Base-by-base conservation (phyloP, 768 basidiomycete species). In the Termitomyces sp. region DNA sequence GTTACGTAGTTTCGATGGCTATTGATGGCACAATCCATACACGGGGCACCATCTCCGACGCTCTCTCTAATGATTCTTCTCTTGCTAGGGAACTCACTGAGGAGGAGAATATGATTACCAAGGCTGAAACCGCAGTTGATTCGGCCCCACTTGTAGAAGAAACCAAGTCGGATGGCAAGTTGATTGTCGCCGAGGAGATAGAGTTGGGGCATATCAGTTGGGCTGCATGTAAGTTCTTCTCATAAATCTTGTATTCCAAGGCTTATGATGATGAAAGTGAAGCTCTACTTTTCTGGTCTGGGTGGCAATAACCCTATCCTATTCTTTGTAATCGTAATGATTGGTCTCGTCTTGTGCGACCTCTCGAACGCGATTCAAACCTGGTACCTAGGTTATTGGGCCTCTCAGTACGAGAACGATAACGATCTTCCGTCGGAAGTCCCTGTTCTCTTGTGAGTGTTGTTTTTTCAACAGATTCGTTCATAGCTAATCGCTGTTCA, bases 161-260 rank as follows among this genome's bases (percentile, higher is more conserved):
- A 36, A 64, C 64, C 14, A 72, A 73, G 49, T 66, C 68, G n/a
- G 78, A 79, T 50, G 86, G 86, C 2, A 86, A 87, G 67, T 76
- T 89, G n/a, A 80, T 88, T 50, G 71, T 86, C 7, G 81, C 80
- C 0, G 88, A 90, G 68, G 88, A 90, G 67, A 78, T 88, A 49
- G 80, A 76, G 6, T 77, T 80, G 56, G 87, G 87, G 0, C 83
- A 83, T 61, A 80, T 89, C 34, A 81, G 82, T 50, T 84, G 82
- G 80, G 60, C 73, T 42, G 74, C 82, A 46, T 63, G 79, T 72
- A 70, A 61, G 75, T 72, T 65, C 12, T 43, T n/a, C 11, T 36
- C 34, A 29, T 45, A 57, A 60, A 49, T 38, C n/a, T 2, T 49
- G 14, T 36, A 5, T 1, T 40, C 25, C 70, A 20, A 68, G 69